Base-by-base conservation (phyloP, 2,329 filamentous ascomycete species). In the Talaromyces sp. region DNA sequence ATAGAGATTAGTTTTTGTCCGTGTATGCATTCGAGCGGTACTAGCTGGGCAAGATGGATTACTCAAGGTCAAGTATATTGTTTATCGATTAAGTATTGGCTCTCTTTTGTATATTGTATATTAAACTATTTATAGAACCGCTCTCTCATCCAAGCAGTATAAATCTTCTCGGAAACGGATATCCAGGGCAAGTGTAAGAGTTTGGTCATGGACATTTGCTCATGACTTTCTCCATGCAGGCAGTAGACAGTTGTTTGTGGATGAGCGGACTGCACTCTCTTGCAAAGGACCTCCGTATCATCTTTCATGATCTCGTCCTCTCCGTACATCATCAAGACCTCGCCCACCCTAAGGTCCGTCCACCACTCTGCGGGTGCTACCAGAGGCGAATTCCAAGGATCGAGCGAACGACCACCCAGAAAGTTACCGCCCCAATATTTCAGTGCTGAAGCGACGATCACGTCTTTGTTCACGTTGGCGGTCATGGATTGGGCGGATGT, bases 371-470 rank as follows among this genome's bases (percentile, higher is more conserved):
- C 57, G 2, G 61, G 61, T 37, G 61, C 61, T 3, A 42, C 18
- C 33, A 63, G 21, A 28, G 61, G 61, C 8, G 55, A 50, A 37
- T 63, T 63, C 61, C 61, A 63, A 12, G 61, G 55, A 33, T 63
- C 61, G 6, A 25, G 25, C 1, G 28, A n/a, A 35, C 44, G 54
- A 23, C 42, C 44, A 18, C 42, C 42, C 23, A 63, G 57, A n/a
- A 59, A 31, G 14, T 63, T 63, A 3, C 48, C 18, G n/a, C 55
- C 61, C 61, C 61, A 63, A 28, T 63, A 63, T 3, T 56, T 55
- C 12, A 63, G 23, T 2, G 61, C 33, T 8, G 61, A 63, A 7
- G 55, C 31, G 3, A 25, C 18, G 8, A 63, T 18, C 25, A 63
- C 18, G 31, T 63, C 61, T 14, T 44, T 63, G 31, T 42, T 21